Base-by-base conservation (phyloP, 768 basidiomycete genomes). In the Agaricus blazei region DNA sequence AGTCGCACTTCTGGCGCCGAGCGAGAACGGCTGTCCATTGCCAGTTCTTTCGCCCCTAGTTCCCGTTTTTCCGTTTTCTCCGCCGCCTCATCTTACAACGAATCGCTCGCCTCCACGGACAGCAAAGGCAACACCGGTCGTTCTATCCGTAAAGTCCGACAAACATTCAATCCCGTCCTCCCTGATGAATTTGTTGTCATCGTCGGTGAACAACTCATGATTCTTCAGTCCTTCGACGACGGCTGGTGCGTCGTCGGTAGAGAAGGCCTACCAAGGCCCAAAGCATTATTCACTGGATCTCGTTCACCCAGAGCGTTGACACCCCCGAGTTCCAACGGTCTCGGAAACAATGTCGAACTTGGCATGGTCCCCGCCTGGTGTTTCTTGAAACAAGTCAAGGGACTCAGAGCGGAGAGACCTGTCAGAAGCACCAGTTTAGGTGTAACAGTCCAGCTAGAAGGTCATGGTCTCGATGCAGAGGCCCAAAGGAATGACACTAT, bases 361-460 rank as follows among this genome's bases (percentile, higher is more conserved):
- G 89, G 89, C 38, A 77, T 85, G 31, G 81, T 89, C 3, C 89
- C 89, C 9, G 81, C 85, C 5, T 91, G 88, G 87, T 84, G 81
- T 64, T 90, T 92, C 75, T 53, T 82, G 59, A 83, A 82, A 62
- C 79, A 84, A 34, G 75, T 78, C 46, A 78, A 80, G 58, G 85
- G 84, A 3, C 71, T 85, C 52, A 68, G 74, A 38, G 77, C 81
- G 3, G 80, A 83, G 60, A 76, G 89, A 23, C 88, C 89, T 1
- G 70, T 87, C 61, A 79, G 90, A 29, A 80, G 72, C 48, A 66
- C 73, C 42, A 87, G 84, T 64, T 67, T 87, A n/a, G 85, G 84
- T 9, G 79, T 86, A 58, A 83, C 79, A 7, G 76, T 88, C 42
- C 72, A 81, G 59, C 60, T 81, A 59, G 78, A 80, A 31, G 72